Evolutionary conservation across 495 filamentous ascomycete genomes (phyloP).

Genomic region (Hypoxylon fragiforme): DNA sequence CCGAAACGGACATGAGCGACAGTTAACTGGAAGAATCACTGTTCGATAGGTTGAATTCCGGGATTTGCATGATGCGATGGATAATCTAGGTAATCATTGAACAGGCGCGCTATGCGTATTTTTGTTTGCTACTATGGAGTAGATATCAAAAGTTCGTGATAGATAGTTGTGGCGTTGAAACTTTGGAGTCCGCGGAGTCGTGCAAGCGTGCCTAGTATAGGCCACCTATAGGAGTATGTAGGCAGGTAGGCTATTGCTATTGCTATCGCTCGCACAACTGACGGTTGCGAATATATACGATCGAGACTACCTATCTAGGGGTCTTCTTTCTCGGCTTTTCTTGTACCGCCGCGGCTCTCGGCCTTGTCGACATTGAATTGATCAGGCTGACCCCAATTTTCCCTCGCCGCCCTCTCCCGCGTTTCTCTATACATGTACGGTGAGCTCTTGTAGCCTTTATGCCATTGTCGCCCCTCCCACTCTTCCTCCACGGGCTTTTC

Average conservation of each 20-base stretch:
- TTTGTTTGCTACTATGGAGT: no score
- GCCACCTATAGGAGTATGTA: no score
- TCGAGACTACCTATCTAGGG: no score
- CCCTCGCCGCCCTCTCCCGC: conserved; percentile 11
- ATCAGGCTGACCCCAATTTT: conserved; percentile 17
- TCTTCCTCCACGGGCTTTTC: conserved; percentile 20
- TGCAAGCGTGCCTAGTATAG: no score
- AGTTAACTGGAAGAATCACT: neutral
- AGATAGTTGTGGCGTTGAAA: no score
- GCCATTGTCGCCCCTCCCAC: conserved; percentile 22
- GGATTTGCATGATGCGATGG: conserved; percentile 17
- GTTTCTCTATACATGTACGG: conserved; percentile 25
- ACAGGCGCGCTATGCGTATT: no score
- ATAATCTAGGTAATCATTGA: no score
- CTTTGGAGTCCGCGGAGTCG: no score
- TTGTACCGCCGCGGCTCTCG: neutral
- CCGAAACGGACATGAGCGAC: neutral
- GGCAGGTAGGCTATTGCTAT: no score
- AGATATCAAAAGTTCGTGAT: no score
- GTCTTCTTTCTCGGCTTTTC: conserved; percentile 18
- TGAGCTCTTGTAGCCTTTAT: conserved; percentile 18
- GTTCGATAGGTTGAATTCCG: neutral
- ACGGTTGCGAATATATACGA: no score
- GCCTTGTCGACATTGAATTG: conserved; percentile 15
- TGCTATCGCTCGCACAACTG: no score